These are phyloP conservation scores for Xylariaceae sp. DNA, from an alignment of 2,329 filamentous ascomycete species.

Conservation along the genomic window DNA sequence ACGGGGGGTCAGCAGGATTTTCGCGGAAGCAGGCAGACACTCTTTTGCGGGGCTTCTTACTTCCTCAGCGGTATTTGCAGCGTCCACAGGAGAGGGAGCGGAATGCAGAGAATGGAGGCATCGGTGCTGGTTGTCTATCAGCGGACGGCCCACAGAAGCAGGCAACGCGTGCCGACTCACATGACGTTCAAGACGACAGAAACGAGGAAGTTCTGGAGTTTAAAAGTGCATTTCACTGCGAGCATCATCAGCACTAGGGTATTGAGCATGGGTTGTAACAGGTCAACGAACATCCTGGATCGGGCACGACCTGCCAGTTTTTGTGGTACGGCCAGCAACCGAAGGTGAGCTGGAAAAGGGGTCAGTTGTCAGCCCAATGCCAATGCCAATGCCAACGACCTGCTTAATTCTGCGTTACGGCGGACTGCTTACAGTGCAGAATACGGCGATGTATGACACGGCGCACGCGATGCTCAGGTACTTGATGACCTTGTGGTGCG, in stretches of 20 bases:
- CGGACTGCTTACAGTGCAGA: conserved; percentile 3
- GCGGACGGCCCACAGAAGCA: background rate
- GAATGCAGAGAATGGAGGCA: conserved; percentile 5
- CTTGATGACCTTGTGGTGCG: conserved; percentile 2
- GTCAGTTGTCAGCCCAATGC: background rate
- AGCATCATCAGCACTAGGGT: background rate
- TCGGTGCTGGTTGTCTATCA: conserved; percentile 1
- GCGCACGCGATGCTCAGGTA: conserved; percentile 2
- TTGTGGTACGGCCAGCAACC: conserved; percentile 4
- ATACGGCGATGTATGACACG: conserved; percentile 4
- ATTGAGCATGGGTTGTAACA: no score
- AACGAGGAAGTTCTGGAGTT: conserved; percentile 15
- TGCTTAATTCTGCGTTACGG: background rate
- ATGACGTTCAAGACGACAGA: conserved; percentile 11
- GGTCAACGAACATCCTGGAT: conserved; percentile 4
- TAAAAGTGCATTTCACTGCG: conserved; percentile 14
- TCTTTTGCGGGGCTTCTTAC: no score
- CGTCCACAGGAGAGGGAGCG: conserved; percentile 5
- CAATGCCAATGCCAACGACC: no score
- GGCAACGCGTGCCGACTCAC: conserved; percentile 1
- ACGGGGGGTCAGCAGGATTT: background rate
- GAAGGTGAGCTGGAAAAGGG: conserved; percentile 3
- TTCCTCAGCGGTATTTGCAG: conserved; percentile 6
- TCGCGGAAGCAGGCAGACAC: no score
- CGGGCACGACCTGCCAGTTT: conserved; percentile 6